Evolutionary conservation across 2,329 filamentous ascomycete species (phyloP).

Genomic region (Nigrospora osmanthi): DNA sequence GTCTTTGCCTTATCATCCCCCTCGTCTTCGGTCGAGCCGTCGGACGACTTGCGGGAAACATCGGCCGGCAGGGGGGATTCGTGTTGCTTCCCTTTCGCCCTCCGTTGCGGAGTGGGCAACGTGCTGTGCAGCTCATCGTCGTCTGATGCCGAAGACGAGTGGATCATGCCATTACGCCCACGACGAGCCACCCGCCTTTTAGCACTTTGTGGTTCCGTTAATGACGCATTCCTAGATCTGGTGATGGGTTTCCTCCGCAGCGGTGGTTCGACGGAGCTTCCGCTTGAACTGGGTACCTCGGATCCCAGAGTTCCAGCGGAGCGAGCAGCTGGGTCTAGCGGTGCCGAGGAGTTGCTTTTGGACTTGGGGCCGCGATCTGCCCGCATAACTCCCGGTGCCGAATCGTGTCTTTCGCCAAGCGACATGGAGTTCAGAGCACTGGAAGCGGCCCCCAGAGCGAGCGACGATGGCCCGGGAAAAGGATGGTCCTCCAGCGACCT

Average conservation of each 20-base stretch:
- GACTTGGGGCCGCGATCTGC: slow-evolving; percentile 8
- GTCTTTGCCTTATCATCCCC: slow-evolving; percentile 28
- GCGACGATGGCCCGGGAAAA: slow-evolving; percentile 30
- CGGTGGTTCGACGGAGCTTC: slow-evolving; percentile 8
- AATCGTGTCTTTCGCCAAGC: slow-evolving; percentile 17
- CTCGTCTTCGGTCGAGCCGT: slow-evolving; percentile 26
- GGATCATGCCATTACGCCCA: background rate
- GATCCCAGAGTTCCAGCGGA: background rate
- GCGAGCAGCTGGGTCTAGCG: slow-evolving; percentile 7
- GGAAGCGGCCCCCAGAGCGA: slow-evolving; percentile 49
- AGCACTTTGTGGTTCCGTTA: slow-evolving; percentile 14
- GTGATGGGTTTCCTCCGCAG: slow-evolving; percentile 11
- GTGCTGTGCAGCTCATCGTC: slow-evolving; percentile 10
- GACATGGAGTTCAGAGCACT: slow-evolving; percentile 38
- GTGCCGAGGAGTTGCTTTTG: slow-evolving; percentile 8
- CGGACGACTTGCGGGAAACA: slow-evolving; percentile 38
- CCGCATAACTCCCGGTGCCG: slow-evolving; percentile 7
- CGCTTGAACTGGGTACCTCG: background rate
- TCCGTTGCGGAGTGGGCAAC: slow-evolving; percentile 9
- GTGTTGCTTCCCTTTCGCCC: slow-evolving; percentile 26
- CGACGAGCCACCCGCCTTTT: slow-evolving; percentile 10
- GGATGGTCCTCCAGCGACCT: slow-evolving; percentile 30
- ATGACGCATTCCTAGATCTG: background rate
- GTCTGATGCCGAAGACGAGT: slow-evolving; percentile 1
- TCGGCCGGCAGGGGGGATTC: slow-evolving; percentile 32